These are phyloP conservation scores for Blechomonas ayalai DNA, from an alignment of 208 protist species.

Conservation along the genomic window DNA sequence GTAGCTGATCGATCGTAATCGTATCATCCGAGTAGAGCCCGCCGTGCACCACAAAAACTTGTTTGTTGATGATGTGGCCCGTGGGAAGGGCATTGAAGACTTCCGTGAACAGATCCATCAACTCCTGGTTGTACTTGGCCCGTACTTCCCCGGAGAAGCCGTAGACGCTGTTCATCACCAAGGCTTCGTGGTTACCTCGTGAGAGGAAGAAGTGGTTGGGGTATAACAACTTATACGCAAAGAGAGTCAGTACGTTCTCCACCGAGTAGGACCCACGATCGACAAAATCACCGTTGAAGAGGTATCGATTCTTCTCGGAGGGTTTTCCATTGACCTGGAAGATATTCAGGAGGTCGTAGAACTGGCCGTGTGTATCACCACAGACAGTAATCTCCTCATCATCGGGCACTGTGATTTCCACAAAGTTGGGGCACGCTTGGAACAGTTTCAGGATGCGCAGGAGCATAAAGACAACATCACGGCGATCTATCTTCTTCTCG, in stretches of 20 bases:
- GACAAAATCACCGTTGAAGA: conserved; percentile 96
- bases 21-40: conserved; percentile 94
- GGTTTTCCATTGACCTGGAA: conserved; percentile 91
- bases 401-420: conserved; percentile 79
- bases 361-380: conserved; percentile 99
- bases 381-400: conserved; percentile 94
- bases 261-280: conserved; percentile 96
- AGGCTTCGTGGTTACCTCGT: conserved; percentile 96
- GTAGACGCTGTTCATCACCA: conserved; percentile 96
- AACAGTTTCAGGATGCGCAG: conserved; percentile 73
- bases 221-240: conserved; percentile 96
- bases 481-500: conserved; percentile 81
- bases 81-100: conserved; percentile 95
- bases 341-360: conserved; percentile 97
- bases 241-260: conserved; percentile 94
- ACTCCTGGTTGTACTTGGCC: conserved; percentile 89
- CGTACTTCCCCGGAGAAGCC: conserved; percentile 98
- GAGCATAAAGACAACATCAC: conserved; percentile 83
- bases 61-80: conserved; percentile 89
- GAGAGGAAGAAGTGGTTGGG: conserved; percentile 94
- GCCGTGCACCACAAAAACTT: conserved; percentile 95
- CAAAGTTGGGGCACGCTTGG: conserved; percentile 80
- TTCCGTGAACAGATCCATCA: conserved; percentile 94
- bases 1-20: conserved; percentile 95
- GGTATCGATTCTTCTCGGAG: conserved; percentile 88